phyloP scores from a whole-genome alignment of 306 rosid genomes.

The Cucumis cinereus region DNA sequence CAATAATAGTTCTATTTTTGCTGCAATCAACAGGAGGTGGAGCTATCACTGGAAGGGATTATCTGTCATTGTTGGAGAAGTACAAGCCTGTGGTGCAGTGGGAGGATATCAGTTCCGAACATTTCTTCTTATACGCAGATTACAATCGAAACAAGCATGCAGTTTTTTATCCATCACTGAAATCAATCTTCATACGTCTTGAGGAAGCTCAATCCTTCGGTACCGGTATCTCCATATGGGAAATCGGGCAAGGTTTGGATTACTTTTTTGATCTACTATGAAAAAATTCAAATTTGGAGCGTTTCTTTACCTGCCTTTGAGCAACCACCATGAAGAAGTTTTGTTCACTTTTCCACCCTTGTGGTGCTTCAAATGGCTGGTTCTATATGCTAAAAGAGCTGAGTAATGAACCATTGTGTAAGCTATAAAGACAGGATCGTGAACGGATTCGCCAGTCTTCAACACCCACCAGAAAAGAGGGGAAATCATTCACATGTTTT shows the following conservation, averaged over 20 bases:
- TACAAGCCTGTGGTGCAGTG: slow-evolving; percentile 63
- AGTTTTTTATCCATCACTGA: slow-evolving; percentile 73
- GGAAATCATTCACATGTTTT: neutral
- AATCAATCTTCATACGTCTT: slow-evolving; percentile 67
- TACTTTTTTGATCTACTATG: slow-evolving; percentile 69
- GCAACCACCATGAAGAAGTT: neutral
- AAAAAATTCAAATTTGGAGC: neutral
- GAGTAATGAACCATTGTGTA: neutral
- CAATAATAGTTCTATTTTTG: slow-evolving; percentile 3
- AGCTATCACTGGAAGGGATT: slow-evolving; percentile 71
- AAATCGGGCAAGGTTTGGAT: slow-evolving; percentile 98
- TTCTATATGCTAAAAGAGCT: neutral
- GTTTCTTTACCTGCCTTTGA: neutral
- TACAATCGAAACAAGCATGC: slow-evolving; percentile 42
- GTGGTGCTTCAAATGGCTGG: neutral
- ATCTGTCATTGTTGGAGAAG: slow-evolving; percentile 62
- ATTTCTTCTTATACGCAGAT: slow-evolving; percentile 52
- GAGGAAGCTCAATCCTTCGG: slow-evolving; percentile 83
- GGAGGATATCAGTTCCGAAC: slow-evolving; percentile 80
- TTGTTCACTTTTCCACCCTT: neutral
- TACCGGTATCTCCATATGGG: slow-evolving; percentile 91
- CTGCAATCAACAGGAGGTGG: slow-evolving; percentile 53
- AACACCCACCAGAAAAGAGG: neutral
- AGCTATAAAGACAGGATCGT: neutral
- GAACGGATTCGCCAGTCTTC: neutral